Base-by-base conservation (phyloP, 345 rosid genomes). In the Boechera divaricarpa region DNA sequence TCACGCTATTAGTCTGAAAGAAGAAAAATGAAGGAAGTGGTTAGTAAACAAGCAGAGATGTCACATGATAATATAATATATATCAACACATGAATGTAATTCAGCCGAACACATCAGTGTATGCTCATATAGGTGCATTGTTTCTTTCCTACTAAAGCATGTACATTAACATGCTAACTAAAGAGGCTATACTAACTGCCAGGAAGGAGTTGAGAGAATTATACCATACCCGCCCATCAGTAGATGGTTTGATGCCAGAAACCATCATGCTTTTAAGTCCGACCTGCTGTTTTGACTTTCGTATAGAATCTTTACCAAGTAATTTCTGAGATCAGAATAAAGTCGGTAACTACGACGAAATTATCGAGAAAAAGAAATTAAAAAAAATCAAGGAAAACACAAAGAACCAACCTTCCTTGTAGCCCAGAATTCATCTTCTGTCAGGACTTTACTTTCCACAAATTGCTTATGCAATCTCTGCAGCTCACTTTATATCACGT, bases 221-320 rank as follows among this genome's bases (percentile, higher is more conserved):
- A 72, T 56, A 48, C 58, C 73, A 75, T 85, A 95, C 99, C 92
- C 87, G 89, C 66, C 99, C 96, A 87, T 95, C 98, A 53, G 88
- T 83, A 44, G 87, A 77, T 59, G 93, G 91, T 83, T 86, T 89
- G 75, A 89, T 84, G 67, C 88, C 98, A 28, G 97, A 83, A 69
- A 90, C 86, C 97, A 92, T 89, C 60, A 83, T 83, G 84, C 90
- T 92, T 87, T 95, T 95, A 52, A 92, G 87, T 66, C 99, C 99
- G 52, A 87, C 80, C 35, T 83, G 80, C 56, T 91, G 99, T 70
- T 90, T 95, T 71, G 87, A 80, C 85, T 87, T 92, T 80, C 65
- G 82, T 81, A 82, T 80, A 21, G 87, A 83, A 63, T 88, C 88
- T 72, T 54, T 83, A 82, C 86, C 90, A 64, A 92, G 91, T 83